These are phyloP conservation scores for Nakazawaea sp. DNA, from an alignment of 805 yeast genomes.

Conservation along the genomic window DNA sequence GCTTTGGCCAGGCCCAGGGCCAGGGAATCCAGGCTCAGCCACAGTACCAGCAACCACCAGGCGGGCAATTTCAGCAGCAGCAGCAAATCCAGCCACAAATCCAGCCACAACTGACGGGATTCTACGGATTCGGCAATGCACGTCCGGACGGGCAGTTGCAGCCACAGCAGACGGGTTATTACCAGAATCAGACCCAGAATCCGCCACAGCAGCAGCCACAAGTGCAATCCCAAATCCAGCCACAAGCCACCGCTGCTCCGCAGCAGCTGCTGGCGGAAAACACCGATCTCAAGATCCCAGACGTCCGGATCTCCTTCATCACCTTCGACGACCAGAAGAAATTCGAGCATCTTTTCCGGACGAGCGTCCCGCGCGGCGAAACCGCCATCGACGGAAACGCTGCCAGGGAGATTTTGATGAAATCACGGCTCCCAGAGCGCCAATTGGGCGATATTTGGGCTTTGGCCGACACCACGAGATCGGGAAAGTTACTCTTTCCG, in stretches of 20 bases:
- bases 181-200: conserved; percentile 22
- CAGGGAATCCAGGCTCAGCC: conserved; percentile 18
- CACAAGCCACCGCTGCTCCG: conserved; percentile 10
- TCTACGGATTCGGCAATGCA: no score
- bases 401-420: conserved; percentile 72
- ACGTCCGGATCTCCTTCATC: conserved; percentile 75
- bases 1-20: not conserved
- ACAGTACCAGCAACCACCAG: conserved; percentile 10
- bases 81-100: conserved; percentile 21
- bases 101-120: conserved; percentile 4
- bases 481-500: conserved; percentile 84
- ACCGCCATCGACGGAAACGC: conserved; percentile 61
- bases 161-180: conserved; percentile 22
- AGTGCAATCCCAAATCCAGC: conserved; percentile 24
- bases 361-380: conserved; percentile 70
- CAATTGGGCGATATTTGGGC: conserved; percentile 86
- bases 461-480: conserved; percentile 78
- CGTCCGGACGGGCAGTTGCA: conserved; percentile 22
- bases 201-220: conserved; percentile 15
- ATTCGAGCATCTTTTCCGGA: conserved; percentile 77
- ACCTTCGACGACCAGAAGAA: conserved; percentile 80
- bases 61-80: conserved; percentile 24
- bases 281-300: conserved; percentile 58
- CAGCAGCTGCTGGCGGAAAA: conserved; percentile 38
- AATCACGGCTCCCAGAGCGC: conserved; percentile 70